Evolutionary conservation across 257 asterid genomes (phyloP).

Genomic region (Vinca minor): DNA sequence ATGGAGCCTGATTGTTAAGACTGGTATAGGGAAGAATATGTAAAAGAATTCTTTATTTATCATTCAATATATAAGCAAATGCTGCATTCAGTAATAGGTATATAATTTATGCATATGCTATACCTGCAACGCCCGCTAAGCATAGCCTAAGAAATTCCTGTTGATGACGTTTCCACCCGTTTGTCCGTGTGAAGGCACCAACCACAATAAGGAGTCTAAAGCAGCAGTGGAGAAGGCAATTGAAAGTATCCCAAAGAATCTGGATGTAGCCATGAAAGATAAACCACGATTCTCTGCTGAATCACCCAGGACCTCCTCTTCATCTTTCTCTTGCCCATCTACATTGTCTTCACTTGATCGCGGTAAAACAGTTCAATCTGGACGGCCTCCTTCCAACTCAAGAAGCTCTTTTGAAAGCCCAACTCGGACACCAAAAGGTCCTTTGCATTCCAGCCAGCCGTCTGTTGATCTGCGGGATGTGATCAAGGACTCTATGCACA

Average conservation of each 20-base stretch:
- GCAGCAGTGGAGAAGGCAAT: conserved; percentile 23
- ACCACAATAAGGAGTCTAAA: conserved; percentile 34
- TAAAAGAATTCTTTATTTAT: too few relatives aligned
- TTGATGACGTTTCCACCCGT: conserved; percentile 20
- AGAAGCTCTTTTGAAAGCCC: conserved; percentile 29
- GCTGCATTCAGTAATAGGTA: background rate
- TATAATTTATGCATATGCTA: background rate
- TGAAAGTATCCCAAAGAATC: conserved; percentile 36
- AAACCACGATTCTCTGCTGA: conserved; percentile 50
- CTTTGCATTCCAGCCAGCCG: conserved; percentile 20
- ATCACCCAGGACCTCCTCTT: conserved; percentile 53
- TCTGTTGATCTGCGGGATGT: conserved; percentile 55
- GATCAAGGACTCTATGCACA: conserved; percentile 71
- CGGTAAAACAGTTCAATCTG: conserved; percentile 35
- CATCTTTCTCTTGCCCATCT: too few relatives aligned
- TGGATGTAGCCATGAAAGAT: conserved; percentile 32
- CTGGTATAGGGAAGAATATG: background rate
- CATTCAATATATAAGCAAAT: background rate
- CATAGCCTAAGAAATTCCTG: background rate
- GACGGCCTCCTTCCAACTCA: conserved; percentile 21
- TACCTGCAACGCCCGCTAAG: background rate
- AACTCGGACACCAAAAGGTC: conserved; percentile 19
- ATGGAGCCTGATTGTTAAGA: background rate
- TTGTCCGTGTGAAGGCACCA: conserved; percentile 41
- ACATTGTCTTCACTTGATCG: conserved; percentile 53